Base-by-base conservation (phyloP, 2,329 filamentous ascomycete genomes). In the Daldinia eschscholtzii region DNA sequence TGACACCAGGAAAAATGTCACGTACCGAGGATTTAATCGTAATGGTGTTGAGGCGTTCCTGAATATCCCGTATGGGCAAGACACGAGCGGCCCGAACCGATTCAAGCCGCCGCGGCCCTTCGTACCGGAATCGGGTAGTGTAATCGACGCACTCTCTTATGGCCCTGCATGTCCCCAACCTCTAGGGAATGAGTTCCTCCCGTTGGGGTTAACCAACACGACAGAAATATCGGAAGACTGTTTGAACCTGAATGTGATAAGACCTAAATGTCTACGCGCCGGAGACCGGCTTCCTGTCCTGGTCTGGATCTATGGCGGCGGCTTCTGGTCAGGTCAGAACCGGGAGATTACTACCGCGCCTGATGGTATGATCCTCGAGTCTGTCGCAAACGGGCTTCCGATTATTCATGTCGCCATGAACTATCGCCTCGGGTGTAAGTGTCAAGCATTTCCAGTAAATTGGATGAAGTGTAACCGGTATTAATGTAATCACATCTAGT, bases 21-120 rank as follows among this genome's bases (percentile, higher is more conserved):
- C 77, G 0, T 85, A 84, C 70, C 64, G 72, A n/a, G 84, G 84
- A 9, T 70, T 84, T 20, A 62, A 76, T 9, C 79, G 81, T 66
- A 83, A 83, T 65, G 81, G 78, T 23, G 77, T 85, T 41, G 84
- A 86, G 60, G 76, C 81, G 7, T 86, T 85, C 67, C 78, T 84
- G 3, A 80, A 80, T n/a, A 83, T 86, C 23, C 81, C 79, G 0
- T 86, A 83, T 55, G 84, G 81, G 4, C 72, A 83, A 57, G 83
- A 85, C 67, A 86, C 84, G 0, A 71, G 81, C 65, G 83, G 82
- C 9, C 70, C 72, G 28, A 80, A 83, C 56, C 79, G 84, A 55
- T 86, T 86, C 75, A 83, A 81, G 62, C 82, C 83, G 6, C 84
- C 84, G 1, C 70, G 74, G 41, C 76, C 78, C 1, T 79, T 79